Percentiles rank a stretch among this genome's conserved stretches.
Evolutionary conservation across 129 eudicot species (phyloP).

Genomic region (Daucus carota): DH1_v3.0 NC_030388.2:32053001-32053500

Average conservation of each 20-base stretch:
- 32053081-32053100: conserved; percentile 50
- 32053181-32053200: conserved; percentile 59
- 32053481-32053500: conserved; percentile 46
- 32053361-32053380: background rate
- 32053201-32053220: conserved; percentile 72
- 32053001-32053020: conserved; percentile 90
- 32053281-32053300: conserved; percentile 64
- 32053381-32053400: background rate
- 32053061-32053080: conserved; percentile 66
- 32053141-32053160: background rate
- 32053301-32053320: conserved; percentile 56
- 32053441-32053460: conserved; percentile 42
- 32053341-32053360: background rate
- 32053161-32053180: conserved; percentile 7
- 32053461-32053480: conserved; percentile 66
- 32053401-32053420: background rate
- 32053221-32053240: conserved; percentile 68
- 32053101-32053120: background rate
- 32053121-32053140: conserved; percentile 1
- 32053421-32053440: conserved; percentile 35
- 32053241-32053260: conserved; percentile 42
- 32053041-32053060: conserved; percentile 77
- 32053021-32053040: conserved; percentile 79
- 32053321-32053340: conserved; percentile 61
- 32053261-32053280: conserved; percentile 54